Evolutionary conservation across 345 rosid species (phyloP).

Genomic region (Rhizophora apiculata): DNA sequence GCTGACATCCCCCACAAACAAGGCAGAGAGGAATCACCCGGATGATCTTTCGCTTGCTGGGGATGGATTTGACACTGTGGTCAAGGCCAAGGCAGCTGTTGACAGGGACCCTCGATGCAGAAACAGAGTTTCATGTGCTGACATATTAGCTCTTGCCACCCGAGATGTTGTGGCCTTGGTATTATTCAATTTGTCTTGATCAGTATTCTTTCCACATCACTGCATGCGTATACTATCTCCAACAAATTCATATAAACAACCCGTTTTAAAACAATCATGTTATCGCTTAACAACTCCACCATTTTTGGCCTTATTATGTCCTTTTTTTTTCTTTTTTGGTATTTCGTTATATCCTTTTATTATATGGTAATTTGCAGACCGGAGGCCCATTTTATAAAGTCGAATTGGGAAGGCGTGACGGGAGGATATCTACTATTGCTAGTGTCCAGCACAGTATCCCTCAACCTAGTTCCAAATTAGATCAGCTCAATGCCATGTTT

Average conservation of each 20-base stretch:
- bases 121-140: conserved; percentile 93
- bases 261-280: neutral
- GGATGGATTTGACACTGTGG: conserved; percentile 83
- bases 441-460: conserved; percentile 66
- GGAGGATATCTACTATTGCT: conserved; percentile 57
- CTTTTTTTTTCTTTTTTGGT: no score
- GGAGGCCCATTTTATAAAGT: conserved; percentile 80
- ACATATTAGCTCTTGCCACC: conserved; percentile 81
- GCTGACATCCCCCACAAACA: conserved; percentile 27
- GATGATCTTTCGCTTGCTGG: conserved; percentile 61
- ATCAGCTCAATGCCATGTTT: conserved; percentile 70
- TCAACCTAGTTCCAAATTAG: conserved; percentile 47
- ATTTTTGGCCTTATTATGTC: neutral
- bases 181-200: neutral
- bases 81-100: conserved; percentile 78
- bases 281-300: neutral
- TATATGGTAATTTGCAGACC: conserved; percentile 36
- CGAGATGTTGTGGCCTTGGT: conserved; percentile 74
- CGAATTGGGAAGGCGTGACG: conserved; percentile 80
- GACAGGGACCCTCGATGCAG: conserved; percentile 66
- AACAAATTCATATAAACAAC: neutral
- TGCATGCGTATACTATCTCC: neutral
- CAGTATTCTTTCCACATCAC: neutral
- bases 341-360: neutral
- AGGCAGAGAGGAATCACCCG: conserved; percentile 55